Evolutionary conservation across 2,329 filamentous ascomycete species (phyloP).

Genomic region (Rhinocladiella similis): DNA sequence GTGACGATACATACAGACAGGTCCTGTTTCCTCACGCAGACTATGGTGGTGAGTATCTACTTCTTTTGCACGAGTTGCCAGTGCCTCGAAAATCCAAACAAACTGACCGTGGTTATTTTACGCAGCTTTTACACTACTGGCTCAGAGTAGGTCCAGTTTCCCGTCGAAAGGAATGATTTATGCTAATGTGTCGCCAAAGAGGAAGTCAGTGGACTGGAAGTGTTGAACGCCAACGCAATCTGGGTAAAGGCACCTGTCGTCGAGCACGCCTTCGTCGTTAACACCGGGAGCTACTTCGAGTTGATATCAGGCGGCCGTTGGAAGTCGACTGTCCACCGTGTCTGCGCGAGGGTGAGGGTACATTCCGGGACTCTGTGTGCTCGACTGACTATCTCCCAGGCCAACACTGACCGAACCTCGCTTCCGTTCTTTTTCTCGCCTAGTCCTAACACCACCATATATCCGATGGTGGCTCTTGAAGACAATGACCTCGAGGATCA

Average conservation of each 20-base stretch:
- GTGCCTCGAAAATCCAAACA: background rate
- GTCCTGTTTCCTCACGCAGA: conserved; percentile 8
- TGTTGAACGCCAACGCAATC: conserved; percentile 9
- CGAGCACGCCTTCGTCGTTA: conserved; percentile 10
- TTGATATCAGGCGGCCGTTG: conserved; percentile 7
- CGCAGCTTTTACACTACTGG: conserved; percentile 3
- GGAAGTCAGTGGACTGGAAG: conserved; percentile 3
- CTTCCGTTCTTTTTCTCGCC: conserved; percentile 14
- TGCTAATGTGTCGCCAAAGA: background rate
- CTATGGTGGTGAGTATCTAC: conserved; percentile 7
- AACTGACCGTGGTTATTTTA: background rate
- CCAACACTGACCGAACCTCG: conserved; percentile 9
- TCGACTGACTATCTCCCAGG: conserved; percentile 1
- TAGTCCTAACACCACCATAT: conserved; percentile 5
- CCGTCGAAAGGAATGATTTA: background rate
- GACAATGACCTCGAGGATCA: background rate
- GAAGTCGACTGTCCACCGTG: conserved; percentile 7
- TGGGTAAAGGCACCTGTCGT: conserved; percentile 7
- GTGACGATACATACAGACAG: conserved; percentile 1
- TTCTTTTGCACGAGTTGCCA: background rate
- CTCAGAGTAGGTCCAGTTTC: conserved; percentile 1
- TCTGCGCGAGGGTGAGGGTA: conserved; percentile 6
- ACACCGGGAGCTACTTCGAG: conserved; percentile 10
- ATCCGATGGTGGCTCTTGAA: conserved; percentile 3
- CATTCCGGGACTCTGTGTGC: background rate